These are phyloP conservation scores for Prunus mongolica DNA, from an alignment of 306 rosid genomes.

Conservation along the genomic window DNA sequence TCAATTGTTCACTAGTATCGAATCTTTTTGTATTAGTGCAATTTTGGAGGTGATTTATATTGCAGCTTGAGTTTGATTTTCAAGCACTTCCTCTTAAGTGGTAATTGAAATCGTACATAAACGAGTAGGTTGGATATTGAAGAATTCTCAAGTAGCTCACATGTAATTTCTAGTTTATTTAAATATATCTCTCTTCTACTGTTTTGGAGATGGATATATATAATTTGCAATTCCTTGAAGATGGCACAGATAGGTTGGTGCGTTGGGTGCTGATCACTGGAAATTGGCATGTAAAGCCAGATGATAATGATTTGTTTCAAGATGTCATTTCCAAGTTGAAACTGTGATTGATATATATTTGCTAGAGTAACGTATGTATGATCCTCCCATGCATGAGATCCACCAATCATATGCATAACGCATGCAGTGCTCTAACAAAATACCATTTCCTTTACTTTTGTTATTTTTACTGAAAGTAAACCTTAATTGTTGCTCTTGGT, in stretches of 20 bases:
- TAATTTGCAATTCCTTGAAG: neutral
- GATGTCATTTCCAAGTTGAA: no score
- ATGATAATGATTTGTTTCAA: neutral
- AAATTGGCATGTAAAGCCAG: neutral
- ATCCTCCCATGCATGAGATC: neutral
- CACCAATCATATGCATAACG: neutral
- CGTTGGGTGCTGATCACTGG: neutral
- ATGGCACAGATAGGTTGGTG: neutral
- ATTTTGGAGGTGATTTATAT: neutral
- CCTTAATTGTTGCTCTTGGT: neutral
- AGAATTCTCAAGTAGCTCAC: slow-evolving; percentile 41
- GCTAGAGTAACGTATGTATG: neutral
- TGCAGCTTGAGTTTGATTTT: no score
- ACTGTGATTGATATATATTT: neutral
- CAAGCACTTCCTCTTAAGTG: neutral
- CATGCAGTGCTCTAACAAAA: neutral
- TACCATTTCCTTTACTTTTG: neutral
- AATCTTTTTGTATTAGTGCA: no score
- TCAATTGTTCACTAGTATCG: no score
- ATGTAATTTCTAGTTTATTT: slow-evolving; percentile 15
- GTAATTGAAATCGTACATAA: neutral
- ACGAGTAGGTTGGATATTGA: slow-evolving; percentile 40
- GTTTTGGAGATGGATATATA: neutral
- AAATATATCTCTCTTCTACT: neutral
- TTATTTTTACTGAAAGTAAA: neutral